Conservation (phyloP, 2,329 filamentous ascomycete genomes). For the Didymellaceae sp. region DNA sequence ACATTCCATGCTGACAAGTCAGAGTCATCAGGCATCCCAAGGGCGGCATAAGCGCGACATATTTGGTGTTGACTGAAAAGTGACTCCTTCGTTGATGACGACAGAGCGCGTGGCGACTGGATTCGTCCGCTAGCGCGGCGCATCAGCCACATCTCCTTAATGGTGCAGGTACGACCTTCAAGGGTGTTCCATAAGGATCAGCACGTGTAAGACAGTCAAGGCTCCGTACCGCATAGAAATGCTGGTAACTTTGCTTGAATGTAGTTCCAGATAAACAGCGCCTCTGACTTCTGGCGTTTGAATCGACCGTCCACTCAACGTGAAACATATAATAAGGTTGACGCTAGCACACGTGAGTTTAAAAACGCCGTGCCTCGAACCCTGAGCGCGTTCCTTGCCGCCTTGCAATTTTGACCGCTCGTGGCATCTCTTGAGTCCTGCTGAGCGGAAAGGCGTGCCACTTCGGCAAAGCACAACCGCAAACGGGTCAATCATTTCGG, state of each 20-base stretch:
- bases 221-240: neutral
- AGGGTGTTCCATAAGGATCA: constrained; percentile 2
- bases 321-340: constrained; percentile 14
- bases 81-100: constrained; percentile 30
- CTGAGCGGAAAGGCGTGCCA: neutral
- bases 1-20: neutral
- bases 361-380: constrained; percentile 1
- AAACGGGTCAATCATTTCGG: neutral
- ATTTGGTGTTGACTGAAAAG: constrained; percentile 11
- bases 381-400: constrained; percentile 1
- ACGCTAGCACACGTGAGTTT: constrained; percentile 8
- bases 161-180: constrained; percentile 1
- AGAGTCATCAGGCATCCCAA: constrained; percentile 13
- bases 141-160: constrained; percentile 20
- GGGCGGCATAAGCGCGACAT: neutral
- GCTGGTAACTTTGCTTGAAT: neutral
- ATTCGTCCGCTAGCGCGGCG: constrained; percentile 10
- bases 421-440: constrained; percentile 1
- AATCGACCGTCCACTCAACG: neutral
- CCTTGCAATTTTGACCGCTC: constrained; percentile 1
- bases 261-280: neutral
- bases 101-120: constrained; percentile 19
- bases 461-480: no score
- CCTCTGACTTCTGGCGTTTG: neutral
- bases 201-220: neutral